A percentile compares a stretch with the other conserved stretches of the same genome.
phyloP scores from a whole-genome alignment of 176 grass and related monocot genomes.

The Ampelocalamus luodianensis region DNA sequence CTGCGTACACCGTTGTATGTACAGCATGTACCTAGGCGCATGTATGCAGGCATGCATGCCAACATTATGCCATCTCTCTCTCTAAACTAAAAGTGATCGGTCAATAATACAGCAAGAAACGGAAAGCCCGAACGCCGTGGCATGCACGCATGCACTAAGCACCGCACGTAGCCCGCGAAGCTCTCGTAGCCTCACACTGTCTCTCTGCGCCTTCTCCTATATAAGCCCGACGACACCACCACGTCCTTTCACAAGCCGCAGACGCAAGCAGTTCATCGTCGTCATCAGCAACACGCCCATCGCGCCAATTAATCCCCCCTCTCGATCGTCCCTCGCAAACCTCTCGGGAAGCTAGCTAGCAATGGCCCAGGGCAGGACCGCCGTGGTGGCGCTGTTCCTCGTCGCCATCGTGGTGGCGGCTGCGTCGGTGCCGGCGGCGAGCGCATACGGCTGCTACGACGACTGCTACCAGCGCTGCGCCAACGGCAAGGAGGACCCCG shows the following conservation, averaged over 20 bases:
- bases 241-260: background rate
- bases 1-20: no score
- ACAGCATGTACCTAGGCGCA: no score
- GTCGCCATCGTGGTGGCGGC: slow-evolving; percentile 18
- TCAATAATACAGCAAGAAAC: background rate
- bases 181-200: background rate
- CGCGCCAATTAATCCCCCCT: background rate
- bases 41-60: no score
- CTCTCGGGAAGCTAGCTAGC: background rate
- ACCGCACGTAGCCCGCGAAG: background rate
- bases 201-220: background rate
- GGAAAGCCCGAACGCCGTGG: no score
- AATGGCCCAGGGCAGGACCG: slow-evolving; percentile 34
- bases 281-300: background rate
- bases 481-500: slow-evolving; percentile 55
- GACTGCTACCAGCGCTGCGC: slow-evolving; percentile 66
- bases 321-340: background rate
- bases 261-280: background rate
- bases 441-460: slow-evolving; percentile 54
- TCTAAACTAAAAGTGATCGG: background rate
- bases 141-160: background rate
- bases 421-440: slow-evolving; percentile 33
- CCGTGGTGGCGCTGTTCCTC: slow-evolving; percentile 19
- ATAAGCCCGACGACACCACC: background rate
- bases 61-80: no score